Evolutionary conservation across 2,329 filamentous ascomycete genomes (phyloP), one percentile per base, ranked within the genome.

Genomic region (Coniochaeta sp.): DNA sequence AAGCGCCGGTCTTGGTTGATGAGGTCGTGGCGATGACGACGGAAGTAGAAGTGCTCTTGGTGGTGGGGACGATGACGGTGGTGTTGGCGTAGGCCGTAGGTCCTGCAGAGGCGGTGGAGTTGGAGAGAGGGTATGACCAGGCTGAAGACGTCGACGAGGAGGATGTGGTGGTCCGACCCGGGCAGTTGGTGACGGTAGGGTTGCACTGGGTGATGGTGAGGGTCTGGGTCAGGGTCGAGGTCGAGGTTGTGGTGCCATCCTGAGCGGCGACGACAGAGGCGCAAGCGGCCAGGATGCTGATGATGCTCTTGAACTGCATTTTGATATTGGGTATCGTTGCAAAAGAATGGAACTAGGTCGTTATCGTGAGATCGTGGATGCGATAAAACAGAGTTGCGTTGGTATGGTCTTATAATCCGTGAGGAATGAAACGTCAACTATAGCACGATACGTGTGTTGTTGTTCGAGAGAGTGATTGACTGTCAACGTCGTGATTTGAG

Each of bases 141-240:
- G 52, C 57, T 54, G 60, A 58, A 24, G 40, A 59, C 22, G 66
- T 61, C 31, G 67, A 59, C n/a, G 58, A 56, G 28, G 64, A 66
- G 17, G 73, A 67, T 60, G 71, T 69, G 62, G 64, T 63, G 11
- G 47, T 67, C 61, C 64, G 63, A 62, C 69, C 67, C 59, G 78
- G 76, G 75, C 79, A 80, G 70, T 77, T 71, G 63, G 73, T 71
- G 63, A 74, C 70, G 12, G 71, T 72, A 50, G 77, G 74, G 68
- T 76, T 73, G 74, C 79, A 80, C 67, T 72, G 66, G 61, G 79
- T 82, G 68, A 82, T 72, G 58, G 74, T 76, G 65, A 68, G 70
- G 59, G 79, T 81, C 64, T 74, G 72, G 60, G 76, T 78, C 59
- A 72, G 71, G 60, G 79, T 81, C 17, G 75, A 75, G 60, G 79